These are phyloP conservation scores for Yarrowia galli DNA, from an alignment of 1,139 yeast species.

Conservation along the genomic window DNA sequence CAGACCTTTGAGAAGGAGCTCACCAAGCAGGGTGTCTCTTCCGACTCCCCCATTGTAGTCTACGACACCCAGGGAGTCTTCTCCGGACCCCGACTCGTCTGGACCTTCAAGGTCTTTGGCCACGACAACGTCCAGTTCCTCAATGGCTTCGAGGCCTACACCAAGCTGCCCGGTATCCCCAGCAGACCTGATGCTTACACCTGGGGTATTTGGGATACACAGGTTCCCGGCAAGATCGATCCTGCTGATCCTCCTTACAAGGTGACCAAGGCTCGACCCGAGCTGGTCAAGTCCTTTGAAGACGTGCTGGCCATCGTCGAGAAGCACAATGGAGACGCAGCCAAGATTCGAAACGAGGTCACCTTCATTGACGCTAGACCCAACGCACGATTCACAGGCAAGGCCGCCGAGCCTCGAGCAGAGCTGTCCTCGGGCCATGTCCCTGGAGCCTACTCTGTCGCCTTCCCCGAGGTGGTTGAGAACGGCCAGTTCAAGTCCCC, in stretches of 20 bases:
- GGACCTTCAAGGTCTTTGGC: constrained; percentile 83
- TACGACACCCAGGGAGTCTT: constrained; percentile 87
- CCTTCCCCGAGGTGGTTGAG: constrained; percentile 66
- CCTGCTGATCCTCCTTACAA: constrained; percentile 48
- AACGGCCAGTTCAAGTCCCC: constrained; percentile 58
- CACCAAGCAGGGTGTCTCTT: constrained; percentile 53
- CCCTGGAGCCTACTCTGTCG: constrained; percentile 80
- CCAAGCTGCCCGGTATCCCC: constrained; percentile 45
- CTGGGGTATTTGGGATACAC: constrained; percentile 24
- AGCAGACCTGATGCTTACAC: constrained; percentile 20
- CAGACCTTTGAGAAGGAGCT: constrained; percentile 62
- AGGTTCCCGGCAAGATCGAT: constrained; percentile 43
- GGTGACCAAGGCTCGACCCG: constrained; percentile 50
- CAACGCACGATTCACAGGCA: constrained; percentile 74
- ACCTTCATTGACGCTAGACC: constrained; percentile 82
- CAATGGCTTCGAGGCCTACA: constrained; percentile 70
- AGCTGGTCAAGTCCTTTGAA: constrained; percentile 67
- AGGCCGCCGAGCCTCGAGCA: constrained; percentile 84
- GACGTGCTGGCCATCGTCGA: constrained; percentile 65
- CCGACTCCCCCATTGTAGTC: constrained; percentile 70
- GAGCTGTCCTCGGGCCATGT: constrained; percentile 90
- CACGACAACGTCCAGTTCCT: constrained; percentile 71
- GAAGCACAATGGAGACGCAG: constrained; percentile 52
- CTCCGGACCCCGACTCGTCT: constrained; percentile 88
- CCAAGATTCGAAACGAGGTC: constrained; percentile 43